Base-by-base conservation (phyloP, 805 yeast genomes). In the Ogataea ganodermae region DNA sequence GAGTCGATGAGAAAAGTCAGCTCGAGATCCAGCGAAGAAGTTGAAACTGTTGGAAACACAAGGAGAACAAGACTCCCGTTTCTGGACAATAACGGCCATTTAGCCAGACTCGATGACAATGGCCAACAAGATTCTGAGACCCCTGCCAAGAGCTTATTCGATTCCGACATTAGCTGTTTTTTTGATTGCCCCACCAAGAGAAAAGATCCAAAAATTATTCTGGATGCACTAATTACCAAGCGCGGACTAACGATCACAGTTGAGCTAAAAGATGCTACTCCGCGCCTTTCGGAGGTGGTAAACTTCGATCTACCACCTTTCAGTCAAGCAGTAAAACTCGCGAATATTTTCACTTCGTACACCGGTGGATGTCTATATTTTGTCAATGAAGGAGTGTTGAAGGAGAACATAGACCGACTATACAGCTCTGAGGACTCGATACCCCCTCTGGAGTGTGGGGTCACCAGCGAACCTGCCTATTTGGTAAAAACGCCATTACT, bases 281-380 rank as follows among this genome's bases (percentile, higher is more conserved):
- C 35, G 7, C 23, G 32, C 2, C 28, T 36, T 8, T 12, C 35
- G 2, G 13, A 33, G 6, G n/a, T 23, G 4, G 82, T 81, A 16
- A 78, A 81, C 51, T 80, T 83, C 59, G 73, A 83, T 1, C 66
- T 84, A 17, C 91, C 90, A 1, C 75, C 83, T 2, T 83, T 82
- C 52, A 75, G 84, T 0, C 81, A 83, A 59, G 88, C 90, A 5
- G 74, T 81, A 72, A 61, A 80, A 9, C 65, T 83, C 37, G 81
- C 84, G 2, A 89, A 84, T 56, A 81, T 85, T 0, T 84, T 84
- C 53, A 75, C 84, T 45, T 80, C 81, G 45, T 84, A 83, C 61
- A 84, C 83, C 54, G 89, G 83, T 59, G 90, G 88, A 1, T 84
- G 90, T 55, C 81, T 84, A 58, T 84, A 84, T 67, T 84, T 84